Percentiles rank a stretch among this genome's conserved stretches.
Conservation (phyloP, 176 grass and related monocot genomes). For the Eragrostis nindensis region DNA sequence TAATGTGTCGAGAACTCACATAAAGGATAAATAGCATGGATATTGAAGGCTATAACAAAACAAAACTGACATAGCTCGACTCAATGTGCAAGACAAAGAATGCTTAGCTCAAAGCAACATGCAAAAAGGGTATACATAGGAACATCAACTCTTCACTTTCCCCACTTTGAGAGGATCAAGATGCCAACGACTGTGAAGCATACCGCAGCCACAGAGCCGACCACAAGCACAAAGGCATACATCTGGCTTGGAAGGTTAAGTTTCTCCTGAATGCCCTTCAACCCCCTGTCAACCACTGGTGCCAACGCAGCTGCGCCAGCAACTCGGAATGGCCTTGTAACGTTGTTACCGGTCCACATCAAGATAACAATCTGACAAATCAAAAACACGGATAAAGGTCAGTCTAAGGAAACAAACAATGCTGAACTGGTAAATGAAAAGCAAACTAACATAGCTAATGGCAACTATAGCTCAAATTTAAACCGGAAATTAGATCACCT, state of each 20-base stretch:
- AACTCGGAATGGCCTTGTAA: constrained; percentile 64
- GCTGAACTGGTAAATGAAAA: background rate
- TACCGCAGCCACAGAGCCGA: constrained; percentile 38
- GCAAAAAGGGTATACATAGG: background rate
- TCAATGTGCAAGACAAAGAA: background rate
- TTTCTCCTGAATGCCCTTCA: constrained; percentile 57
- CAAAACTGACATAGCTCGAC: constrained; percentile 17
- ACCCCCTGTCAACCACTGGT: constrained; percentile 45
- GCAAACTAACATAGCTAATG: background rate
- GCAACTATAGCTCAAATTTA: background rate
- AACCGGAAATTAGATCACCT: background rate
- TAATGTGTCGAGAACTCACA: constrained; percentile 14
- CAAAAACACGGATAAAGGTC: constrained; percentile 21
- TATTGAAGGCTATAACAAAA: constrained; percentile 1
- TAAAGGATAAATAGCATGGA: constrained; percentile 3
- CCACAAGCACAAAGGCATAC: constrained; percentile 57
- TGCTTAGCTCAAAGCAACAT: background rate
- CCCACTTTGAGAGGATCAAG: constrained; percentile 67
- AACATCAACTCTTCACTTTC: constrained; percentile 52
- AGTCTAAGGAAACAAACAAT: background rate
- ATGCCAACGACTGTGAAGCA: constrained; percentile 56
- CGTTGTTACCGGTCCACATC: constrained; percentile 70
- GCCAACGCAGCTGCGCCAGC: constrained; percentile 58
- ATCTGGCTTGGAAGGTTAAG: constrained; percentile 59
- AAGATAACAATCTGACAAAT: constrained; percentile 65